Base-by-base conservation (phyloP, 305 asterid species). In the Stenogyne calaminthoides region DNA sequence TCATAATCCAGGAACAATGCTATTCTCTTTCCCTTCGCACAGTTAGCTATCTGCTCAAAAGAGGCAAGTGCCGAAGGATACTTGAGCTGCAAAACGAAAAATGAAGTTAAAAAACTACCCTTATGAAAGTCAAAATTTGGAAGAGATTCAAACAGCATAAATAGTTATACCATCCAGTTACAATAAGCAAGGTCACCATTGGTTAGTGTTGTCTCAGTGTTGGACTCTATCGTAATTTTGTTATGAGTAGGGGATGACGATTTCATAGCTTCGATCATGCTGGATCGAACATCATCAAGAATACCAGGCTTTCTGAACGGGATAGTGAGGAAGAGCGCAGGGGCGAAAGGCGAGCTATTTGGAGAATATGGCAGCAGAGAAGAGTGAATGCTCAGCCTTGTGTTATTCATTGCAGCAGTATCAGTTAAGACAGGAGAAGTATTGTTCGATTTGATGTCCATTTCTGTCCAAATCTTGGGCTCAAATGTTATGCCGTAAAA, bases 161-260 rank as follows among this genome's bases (percentile, higher is more conserved):
- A 63, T 25, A 52, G 77, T 11, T 6, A 34, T 90, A 95, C 98
- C 95, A 81, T 79, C 99, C 99, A 95, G 67, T 80, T 85, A 58
- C 75, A 74, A 78, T 86, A 90, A 72, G 89, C 82, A 73, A 79
- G 54, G 77, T 86, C 91, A 14, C 1, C 72, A 58, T 94, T 97
- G 74, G 58, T 81, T 60, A 80, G 64, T 9, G 88, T 49, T 57
- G 77, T 49, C 61, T 88, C 96, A 1, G 78, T 66, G 80, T 68
- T 76, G 34, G 76, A 60, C 54, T 85, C 95, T 80, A 78, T 87
- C 39, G 82, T 73, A 73, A 84, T 57, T 64, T 67, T 90, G 70
- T 76, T 84, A 69, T 95, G 91, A 70, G 98, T 95, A 0, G 99
- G 99, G 42, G 99, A 95, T 10, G 99, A 95, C 5, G 97, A 87